Conservation (phyloP, 2,329 filamentous ascomycete genomes). For the Aspergillus arachidicola region DNA sequence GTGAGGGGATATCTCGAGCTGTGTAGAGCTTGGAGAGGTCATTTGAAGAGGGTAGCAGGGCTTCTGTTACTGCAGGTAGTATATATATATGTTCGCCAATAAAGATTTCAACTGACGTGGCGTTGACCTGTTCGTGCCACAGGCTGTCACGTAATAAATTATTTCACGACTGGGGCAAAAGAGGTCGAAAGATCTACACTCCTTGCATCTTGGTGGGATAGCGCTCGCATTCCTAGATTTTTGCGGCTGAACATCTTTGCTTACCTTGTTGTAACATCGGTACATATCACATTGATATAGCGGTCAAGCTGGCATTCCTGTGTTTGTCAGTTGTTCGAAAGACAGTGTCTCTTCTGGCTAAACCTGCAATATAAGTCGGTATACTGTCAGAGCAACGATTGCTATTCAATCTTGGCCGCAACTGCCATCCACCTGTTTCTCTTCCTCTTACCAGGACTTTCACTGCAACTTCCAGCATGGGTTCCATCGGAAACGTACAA, state of each 20-base stretch:
- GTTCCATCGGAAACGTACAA: background rate
- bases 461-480: background rate
- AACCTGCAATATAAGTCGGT: background rate
- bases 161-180: background rate
- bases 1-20: background rate
- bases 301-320: background rate
- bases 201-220: background rate
- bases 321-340: background rate
- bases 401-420: background rate
- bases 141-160: background rate
- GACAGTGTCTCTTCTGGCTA: background rate
- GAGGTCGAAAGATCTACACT: background rate
- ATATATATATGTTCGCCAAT: background rate
- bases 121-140: background rate
- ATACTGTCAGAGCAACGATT: background rate
- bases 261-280: too few species aligned
- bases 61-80: background rate
- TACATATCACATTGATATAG: background rate
- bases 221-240: background rate
- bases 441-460: background rate
- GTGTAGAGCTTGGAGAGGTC: background rate
- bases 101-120: too few species aligned
- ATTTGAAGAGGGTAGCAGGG: background rate
- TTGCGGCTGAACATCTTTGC: too few species aligned
- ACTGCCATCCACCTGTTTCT: background rate